Base-by-base conservation (phyloP, 495 filamentous ascomycete genomes). In the Penicillium flavigenum region DNA sequence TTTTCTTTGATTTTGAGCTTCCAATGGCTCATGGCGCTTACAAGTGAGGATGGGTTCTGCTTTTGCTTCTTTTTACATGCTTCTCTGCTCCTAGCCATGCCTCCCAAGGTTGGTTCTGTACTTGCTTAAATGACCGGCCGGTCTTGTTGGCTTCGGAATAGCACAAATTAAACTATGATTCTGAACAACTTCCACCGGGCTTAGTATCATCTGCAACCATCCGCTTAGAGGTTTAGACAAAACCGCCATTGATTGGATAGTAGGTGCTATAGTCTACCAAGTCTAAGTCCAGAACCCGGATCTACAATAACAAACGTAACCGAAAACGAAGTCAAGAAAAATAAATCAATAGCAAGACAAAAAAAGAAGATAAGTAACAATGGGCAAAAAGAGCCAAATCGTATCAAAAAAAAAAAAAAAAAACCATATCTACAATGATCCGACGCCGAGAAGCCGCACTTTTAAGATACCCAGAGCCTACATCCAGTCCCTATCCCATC, bases 391-490 rank as follows among this genome's bases (percentile, higher is more conserved):
- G 60, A 62, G 51, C 48, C 58, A 63, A 56, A 66, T 52, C 72
- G 64, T 75, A 75, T 70, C 53, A 62, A 48, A 47, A 53, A 57
- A 43, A n/a, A n/a, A n/a, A 62, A 48, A 47, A 53, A 57, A 47
- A 59, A 22, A 50, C 59, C 62, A 56, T 72, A 69, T 70, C 64
- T 73, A 67, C 66, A 70, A 31, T 47, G 60, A 66, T 64, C 58
- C 53, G 60, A 72, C 67, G 69, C 68, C 68, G 57, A 68, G 57
- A 55, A 55, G 67, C 61, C 67, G 47, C 55, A 63, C 60, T 66
- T 70, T 65, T 67, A 44, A 29, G 34, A 55, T 67, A 58, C 55
- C 47, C 57, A 58, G 51, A 48, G 44, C 61, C 50, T 60, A 63
- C 46, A 56, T 68, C 58, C 63, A 62, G 27, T 60, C 55, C 58